phyloP scores from a whole-genome alignment of 306 rosid genomes.

The Vicia sativa region DNA sequence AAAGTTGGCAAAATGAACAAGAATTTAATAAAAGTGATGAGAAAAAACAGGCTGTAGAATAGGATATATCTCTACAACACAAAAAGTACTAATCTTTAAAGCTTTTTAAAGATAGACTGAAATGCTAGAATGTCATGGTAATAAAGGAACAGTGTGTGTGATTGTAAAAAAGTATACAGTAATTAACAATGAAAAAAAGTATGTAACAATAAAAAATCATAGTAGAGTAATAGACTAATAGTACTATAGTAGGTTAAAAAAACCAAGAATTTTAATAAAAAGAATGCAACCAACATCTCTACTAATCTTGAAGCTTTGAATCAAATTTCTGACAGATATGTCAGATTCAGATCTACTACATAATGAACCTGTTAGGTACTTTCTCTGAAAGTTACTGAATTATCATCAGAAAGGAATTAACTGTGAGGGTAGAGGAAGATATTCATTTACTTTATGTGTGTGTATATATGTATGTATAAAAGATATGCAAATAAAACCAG shows the following conservation, averaged over 20 bases:
- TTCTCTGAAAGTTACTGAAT: conserved; percentile 6
- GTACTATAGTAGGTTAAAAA: conserved; percentile 42
- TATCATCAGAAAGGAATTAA: conserved; percentile 5
- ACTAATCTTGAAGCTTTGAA: conserved; percentile 13
- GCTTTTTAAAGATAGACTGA: too few relatives aligned
- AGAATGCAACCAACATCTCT: conserved; percentile 33
- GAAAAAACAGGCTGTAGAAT: conserved; percentile 40
- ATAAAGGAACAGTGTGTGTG: conserved; percentile 1
- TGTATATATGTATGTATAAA: neutral
- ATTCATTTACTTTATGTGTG: neutral
- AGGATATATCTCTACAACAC: conserved; percentile 11
- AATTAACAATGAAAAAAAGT: neutral
- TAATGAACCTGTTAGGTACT: neutral
- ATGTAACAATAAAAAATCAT: conserved; percentile 8
- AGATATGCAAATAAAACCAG: neutral
- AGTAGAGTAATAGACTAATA: neutral
- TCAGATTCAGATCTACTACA: conserved; percentile 34
- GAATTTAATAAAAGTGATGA: conserved; percentile 26
- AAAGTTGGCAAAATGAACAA: conserved; percentile 14
- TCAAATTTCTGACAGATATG: conserved; percentile 13
- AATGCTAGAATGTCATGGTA: conserved; percentile 13
- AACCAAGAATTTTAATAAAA: conserved; percentile 33
- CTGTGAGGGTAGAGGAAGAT: neutral
- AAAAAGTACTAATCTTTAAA: conserved; percentile 30
- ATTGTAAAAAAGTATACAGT: neutral